Evolutionary conservation across 2,329 filamentous ascomycete genomes (phyloP).

Genomic region (Exophiala oligosperma): DNA sequence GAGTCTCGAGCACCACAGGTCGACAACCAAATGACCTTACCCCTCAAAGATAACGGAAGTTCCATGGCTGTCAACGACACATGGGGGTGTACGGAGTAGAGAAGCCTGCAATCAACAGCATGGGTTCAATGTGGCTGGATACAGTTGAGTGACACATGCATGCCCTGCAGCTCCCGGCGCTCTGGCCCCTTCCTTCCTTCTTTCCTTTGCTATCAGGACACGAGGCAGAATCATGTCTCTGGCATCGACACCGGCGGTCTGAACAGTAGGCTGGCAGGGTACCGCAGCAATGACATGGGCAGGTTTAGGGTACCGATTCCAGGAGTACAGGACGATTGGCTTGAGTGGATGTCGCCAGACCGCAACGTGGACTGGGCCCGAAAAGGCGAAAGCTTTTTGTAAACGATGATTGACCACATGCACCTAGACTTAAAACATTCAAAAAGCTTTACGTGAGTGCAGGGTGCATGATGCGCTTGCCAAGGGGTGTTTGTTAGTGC

Average conservation of each 20-base stretch:
- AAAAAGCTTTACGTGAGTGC: neutral
- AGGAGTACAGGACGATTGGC: constrained; percentile 3
- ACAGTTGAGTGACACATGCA: no score
- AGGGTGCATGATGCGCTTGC: neutral
- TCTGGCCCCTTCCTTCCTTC: no score
- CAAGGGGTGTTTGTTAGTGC: neutral
- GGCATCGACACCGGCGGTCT: neutral
- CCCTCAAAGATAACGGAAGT: neutral
- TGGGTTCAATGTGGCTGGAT: no score
- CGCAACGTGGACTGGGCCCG: neutral
- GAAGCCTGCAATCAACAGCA: no score
- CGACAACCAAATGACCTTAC: neutral
- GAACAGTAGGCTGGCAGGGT: constrained; percentile 1
- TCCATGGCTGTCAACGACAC: no score
- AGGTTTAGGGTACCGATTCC: neutral
- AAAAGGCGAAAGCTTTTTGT: neutral
- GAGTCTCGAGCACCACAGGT: neutral
- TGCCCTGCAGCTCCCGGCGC: no score
- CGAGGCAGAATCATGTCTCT: neutral
- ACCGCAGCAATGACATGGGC: neutral
- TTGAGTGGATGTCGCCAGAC: constrained; percentile 5
- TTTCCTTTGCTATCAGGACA: no score
- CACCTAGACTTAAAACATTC: neutral
- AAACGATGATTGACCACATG: neutral
- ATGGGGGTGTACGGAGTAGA: no score